A percentile compares a stretch with the other conserved stretches of the same genome.
phyloP scores from a whole-genome alignment of 176 grass and related monocot species.

The Carex cristatella region DNA sequence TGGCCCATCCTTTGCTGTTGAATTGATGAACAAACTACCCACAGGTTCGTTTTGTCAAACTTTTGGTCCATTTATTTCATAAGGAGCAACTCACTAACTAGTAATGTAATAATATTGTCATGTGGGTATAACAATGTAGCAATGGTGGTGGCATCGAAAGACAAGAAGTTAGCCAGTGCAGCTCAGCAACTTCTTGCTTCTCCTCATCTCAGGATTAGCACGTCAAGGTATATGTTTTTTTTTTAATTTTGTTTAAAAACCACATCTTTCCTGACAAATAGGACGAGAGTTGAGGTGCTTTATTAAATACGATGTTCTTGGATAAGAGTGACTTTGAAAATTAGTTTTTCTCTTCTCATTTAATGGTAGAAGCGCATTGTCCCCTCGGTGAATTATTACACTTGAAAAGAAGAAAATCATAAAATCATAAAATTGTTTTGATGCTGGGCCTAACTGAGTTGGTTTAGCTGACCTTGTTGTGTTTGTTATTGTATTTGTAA shows the following conservation, averaged over 20 bases:
- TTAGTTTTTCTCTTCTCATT: neutral
- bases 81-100: neutral
- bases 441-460: neutral
- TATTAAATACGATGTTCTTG: neutral
- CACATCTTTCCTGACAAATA: neutral
- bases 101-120: neutral
- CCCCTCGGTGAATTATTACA: too few species aligned
- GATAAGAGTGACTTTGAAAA: neutral
- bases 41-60: conserved; percentile 45
- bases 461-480: neutral
- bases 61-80: neutral
- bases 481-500: conserved; percentile 31
- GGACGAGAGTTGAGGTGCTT: neutral
- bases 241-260: conserved; percentile 3
- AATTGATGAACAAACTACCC: conserved; percentile 84
- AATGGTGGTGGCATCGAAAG: conserved; percentile 95
- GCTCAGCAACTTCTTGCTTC: conserved; percentile 81
- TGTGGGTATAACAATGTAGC: conserved; percentile 42
- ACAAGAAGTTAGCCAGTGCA: conserved; percentile 68
- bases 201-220: conserved; percentile 81
- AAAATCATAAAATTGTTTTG: neutral
- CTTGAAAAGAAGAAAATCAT: neutral
- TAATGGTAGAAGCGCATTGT: neutral
- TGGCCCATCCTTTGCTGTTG: conserved; percentile 87
- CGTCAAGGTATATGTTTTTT: conserved; percentile 48